A percentile compares a stretch with the other conserved stretches of the same genome.
Conservation (phyloP, 2,329 filamentous ascomycete species). For the Talaromyces sp. region DNA sequence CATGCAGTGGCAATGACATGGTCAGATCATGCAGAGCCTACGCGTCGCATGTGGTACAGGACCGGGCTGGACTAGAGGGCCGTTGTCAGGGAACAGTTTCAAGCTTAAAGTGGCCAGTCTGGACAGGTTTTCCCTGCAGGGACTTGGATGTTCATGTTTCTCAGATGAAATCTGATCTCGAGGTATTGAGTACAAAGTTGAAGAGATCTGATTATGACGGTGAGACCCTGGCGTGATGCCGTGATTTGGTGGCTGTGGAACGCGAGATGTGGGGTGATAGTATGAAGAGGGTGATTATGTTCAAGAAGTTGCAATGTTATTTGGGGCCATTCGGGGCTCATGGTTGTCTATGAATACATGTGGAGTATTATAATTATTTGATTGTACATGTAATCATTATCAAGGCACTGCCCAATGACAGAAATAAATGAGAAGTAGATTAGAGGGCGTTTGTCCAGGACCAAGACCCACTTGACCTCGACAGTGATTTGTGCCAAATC, state of each 20-base stretch:
- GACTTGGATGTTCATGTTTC: conserved; percentile 2
- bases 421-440: not conserved
- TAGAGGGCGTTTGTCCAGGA: not conserved
- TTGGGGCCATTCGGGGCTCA: no score
- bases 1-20: not conserved
- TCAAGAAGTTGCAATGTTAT: not conserved
- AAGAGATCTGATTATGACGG: not conserved
- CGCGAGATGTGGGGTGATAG: not conserved
- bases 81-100: conserved; percentile 4
- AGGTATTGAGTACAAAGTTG: not conserved
- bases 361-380: no score
- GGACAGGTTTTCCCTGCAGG: conserved; percentile 6
- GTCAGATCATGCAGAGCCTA: not conserved
- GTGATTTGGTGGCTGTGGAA: not conserved
- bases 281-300: no score
- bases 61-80: not conserved
- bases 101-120: conserved; percentile 8
- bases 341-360: no score
- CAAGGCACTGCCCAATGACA: no score
- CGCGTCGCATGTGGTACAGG: conserved; percentile 10
- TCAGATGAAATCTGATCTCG: not conserved
- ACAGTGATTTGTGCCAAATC: not conserved
- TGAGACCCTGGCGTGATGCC: not conserved
- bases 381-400: no score
- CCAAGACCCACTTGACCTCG: not conserved